Evolutionary conservation across 495 filamentous ascomycete species (phyloP).

Genomic region (Aspergillus heteromorphus): DNA sequence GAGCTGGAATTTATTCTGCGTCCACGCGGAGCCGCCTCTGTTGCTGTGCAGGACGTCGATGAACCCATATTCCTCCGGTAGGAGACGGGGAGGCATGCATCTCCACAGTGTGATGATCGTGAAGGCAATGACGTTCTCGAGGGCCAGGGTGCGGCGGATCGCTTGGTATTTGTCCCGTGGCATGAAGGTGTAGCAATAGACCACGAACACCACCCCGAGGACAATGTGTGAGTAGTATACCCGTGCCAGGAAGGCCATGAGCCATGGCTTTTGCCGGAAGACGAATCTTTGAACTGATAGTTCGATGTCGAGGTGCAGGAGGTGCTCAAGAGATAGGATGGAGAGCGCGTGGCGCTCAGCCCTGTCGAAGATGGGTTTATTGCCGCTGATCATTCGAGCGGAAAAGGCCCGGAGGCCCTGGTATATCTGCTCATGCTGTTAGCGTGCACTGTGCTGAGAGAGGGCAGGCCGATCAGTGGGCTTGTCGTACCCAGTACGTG

Average conservation of each 20-base stretch:
- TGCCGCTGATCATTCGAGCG: conserved; percentile 44
- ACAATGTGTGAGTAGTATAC: conserved; percentile 45
- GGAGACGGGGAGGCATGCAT: conserved; percentile 56
- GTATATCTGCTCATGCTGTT: conserved; percentile 37
- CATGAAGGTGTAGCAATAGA: conserved; percentile 57
- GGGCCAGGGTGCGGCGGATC: conserved; percentile 52
- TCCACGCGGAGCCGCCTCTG: conserved; percentile 53
- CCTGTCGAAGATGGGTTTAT: conserved; percentile 34
- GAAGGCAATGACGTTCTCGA: conserved; percentile 57
- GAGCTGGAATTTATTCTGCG: conserved; percentile 52
- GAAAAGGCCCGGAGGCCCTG: conserved; percentile 55
- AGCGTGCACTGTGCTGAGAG: too few relatives aligned
- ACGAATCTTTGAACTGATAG: conserved; percentile 38
- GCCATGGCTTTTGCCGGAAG: conserved; percentile 48
- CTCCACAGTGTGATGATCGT: conserved; percentile 54
- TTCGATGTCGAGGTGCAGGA: conserved; percentile 47
- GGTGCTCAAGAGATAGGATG: conserved; percentile 46
- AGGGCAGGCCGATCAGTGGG: too few relatives aligned
- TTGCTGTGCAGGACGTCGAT: conserved; percentile 55
- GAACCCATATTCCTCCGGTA: conserved; percentile 57
- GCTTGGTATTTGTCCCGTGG: conserved; percentile 46
- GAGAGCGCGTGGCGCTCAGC: conserved; percentile 47
- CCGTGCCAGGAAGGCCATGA: conserved; percentile 50
- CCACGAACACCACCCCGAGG: conserved; percentile 40
- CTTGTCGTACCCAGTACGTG: conserved; percentile 50